A percentile compares a stretch with the other conserved stretches of the same genome.
phyloP scores from a whole-genome alignment of 805 yeast species.

The Vanderwaltozyma verrucispora region DNA sequence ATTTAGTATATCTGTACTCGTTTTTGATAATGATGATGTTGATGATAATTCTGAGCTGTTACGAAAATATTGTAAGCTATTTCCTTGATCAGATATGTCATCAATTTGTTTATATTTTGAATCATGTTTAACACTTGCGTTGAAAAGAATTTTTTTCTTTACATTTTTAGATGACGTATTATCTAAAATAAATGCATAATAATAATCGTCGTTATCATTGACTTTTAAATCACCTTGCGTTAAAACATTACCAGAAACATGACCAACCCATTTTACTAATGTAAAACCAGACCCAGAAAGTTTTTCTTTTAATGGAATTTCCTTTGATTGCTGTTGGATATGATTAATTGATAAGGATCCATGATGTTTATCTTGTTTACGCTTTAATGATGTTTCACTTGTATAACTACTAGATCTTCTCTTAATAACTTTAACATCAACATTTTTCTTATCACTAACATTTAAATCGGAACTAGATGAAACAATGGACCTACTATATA shows the following conservation, averaged over 20 bases:
- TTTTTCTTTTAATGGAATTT: slow-evolving; percentile 44
- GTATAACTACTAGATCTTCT: background rate
- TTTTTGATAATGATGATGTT: slow-evolving; percentile 10
- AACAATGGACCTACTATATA: slow-evolving; percentile 12
- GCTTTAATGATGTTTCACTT: background rate
- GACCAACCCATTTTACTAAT: slow-evolving; percentile 44
- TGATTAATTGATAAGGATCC: slow-evolving; percentile 28
- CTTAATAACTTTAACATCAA: background rate
- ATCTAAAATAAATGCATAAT: slow-evolving; percentile 77
- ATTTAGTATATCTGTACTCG: slow-evolving; percentile 7
- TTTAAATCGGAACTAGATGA: slow-evolving; percentile 3
- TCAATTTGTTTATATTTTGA: slow-evolving; percentile 3
- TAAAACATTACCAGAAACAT: slow-evolving; percentile 49
- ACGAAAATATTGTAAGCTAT: too few species aligned
- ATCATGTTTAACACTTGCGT: slow-evolving; percentile 31
- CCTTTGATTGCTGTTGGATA: slow-evolving; percentile 30
- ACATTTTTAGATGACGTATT: slow-evolving; percentile 82
- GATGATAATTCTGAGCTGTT: slow-evolving; percentile 8
- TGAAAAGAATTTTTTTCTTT: slow-evolving; percentile 70
- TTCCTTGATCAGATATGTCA: slow-evolving; percentile 5
- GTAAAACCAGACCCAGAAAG: slow-evolving; percentile 44
- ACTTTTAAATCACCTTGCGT: slow-evolving; percentile 55
- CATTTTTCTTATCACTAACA: too few species aligned
- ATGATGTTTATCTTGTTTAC: slow-evolving; percentile 9
- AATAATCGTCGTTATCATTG: slow-evolving; percentile 53